Evolutionary conservation across 768 basidiomycete species (phyloP).

Genomic region (Terana coerulea): DNA sequence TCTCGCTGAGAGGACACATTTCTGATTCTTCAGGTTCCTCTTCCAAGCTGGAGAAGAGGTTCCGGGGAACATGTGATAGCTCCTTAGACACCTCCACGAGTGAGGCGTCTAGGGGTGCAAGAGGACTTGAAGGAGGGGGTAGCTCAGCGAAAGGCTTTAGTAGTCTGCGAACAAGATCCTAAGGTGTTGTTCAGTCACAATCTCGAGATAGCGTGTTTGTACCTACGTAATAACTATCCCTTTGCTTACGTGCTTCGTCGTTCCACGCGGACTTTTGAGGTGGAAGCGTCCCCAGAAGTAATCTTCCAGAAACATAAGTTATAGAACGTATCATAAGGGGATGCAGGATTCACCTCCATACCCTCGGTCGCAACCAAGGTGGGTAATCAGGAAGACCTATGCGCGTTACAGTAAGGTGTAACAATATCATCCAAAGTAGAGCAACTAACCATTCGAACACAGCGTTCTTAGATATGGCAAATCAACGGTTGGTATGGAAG

Average conservation of each 20-base stretch:
- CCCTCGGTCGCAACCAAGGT: conserved; percentile 67
- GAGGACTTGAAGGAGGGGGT: conserved; percentile 38
- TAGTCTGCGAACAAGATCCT: conserved; percentile 70
- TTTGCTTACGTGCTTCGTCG: conserved; percentile 52
- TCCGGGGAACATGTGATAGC: conserved; percentile 49
- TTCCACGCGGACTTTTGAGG: conserved; percentile 54
- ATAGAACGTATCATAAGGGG: background rate
- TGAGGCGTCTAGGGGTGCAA: conserved; percentile 41
- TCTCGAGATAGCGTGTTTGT: background rate
- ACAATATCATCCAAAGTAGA: too few relatives aligned
- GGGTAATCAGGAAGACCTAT: conserved; percentile 74
- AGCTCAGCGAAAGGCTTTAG: conserved; percentile 48
- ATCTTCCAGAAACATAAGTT: conserved; percentile 33
- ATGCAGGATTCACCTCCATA: conserved; percentile 59
- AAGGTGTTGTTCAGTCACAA: conserved; percentile 15
- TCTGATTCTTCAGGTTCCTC: conserved; percentile 44
- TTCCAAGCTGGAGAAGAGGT: conserved; percentile 46
- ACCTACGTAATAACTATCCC: conserved; percentile 72
- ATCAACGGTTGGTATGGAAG: conserved; percentile 49
- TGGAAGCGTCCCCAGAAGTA: conserved; percentile 63
- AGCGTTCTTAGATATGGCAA: conserved; percentile 50
- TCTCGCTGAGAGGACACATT: conserved; percentile 48
- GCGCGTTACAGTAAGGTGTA: too few relatives aligned
- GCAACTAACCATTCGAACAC: conserved; percentile 58
- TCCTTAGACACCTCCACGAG: conserved; percentile 51